Conservation (phyloP, 2,329 filamentous ascomycete species). For the Pleoardoris graminearum region DNA sequence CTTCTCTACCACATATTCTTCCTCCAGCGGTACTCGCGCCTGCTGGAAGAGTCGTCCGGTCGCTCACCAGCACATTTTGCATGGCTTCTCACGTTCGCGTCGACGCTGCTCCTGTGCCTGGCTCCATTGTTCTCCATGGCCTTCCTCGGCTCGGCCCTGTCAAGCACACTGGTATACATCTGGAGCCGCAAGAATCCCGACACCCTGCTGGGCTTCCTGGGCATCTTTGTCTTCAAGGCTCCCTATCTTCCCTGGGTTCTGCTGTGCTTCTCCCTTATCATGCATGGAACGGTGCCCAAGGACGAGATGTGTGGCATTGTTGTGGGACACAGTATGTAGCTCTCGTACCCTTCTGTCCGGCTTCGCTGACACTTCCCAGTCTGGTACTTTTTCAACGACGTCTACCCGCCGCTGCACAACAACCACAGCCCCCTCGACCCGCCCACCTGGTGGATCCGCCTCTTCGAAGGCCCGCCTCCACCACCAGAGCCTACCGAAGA, state of each 20-base stretch:
- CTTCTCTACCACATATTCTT: conserved; percentile 98
- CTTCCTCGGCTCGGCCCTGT: conserved; percentile 91
- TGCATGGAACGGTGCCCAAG: conserved; percentile 87
- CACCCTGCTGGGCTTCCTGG: conserved; percentile 82
- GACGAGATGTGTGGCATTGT: conserved; percentile 95
- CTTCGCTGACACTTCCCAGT: conserved; percentile 51
- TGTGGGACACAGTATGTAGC: conserved; percentile 73
- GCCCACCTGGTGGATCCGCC: conserved; percentile 82
- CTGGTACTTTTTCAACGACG: conserved; percentile 98
- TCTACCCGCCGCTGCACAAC: conserved; percentile 88
- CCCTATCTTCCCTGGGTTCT: conserved; percentile 96
- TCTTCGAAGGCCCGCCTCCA: conserved; percentile 65
- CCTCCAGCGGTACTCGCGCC: conserved; percentile 90
- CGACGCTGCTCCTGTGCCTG: conserved; percentile 74
- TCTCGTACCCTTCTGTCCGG: not conserved
- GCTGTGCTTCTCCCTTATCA: conserved; percentile 87
- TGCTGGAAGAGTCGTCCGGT: conserved; percentile 93
- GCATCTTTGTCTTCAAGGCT: conserved; percentile 86
- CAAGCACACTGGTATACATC: conserved; percentile 93
- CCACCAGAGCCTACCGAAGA: conserved; percentile 16
- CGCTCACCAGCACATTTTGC: conserved; percentile 91
- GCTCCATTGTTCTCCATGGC: conserved; percentile 89
- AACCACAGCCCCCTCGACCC: conserved; percentile 86
- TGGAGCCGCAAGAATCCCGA: conserved; percentile 96
- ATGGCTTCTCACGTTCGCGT: conserved; percentile 89